Percentiles rank a stretch among this genome's conserved stretches.
Evolutionary conservation across 164 flowering plant species (phyloP).

Genomic region (Chloranthus sessilifolius): DNA sequence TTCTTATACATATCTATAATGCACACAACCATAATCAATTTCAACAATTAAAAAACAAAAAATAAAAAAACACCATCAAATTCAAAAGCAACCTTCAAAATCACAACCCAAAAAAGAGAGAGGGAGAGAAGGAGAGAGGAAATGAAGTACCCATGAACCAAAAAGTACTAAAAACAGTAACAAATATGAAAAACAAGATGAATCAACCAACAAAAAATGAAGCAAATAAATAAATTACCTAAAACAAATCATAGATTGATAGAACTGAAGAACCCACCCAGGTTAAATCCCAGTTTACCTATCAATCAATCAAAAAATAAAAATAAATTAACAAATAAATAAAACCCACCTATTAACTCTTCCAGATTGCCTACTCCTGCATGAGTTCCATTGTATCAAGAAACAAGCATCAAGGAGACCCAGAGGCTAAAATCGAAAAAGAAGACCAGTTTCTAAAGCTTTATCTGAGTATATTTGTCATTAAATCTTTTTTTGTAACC

Average conservation of each 20-base stretch:
- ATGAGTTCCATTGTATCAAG: not conserved
- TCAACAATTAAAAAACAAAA: not conserved
- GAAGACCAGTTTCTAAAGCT: not conserved
- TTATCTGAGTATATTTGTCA: constrained; percentile 4
- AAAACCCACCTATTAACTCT: no score
- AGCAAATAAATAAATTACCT: constrained; percentile 2
- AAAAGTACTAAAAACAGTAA: no score
- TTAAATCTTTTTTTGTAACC: no score
- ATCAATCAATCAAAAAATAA: no score
- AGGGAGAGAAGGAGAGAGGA: not conserved
- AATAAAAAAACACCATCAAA: not conserved
- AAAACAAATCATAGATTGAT: constrained; percentile 4
- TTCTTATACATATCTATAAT: constrained; percentile 68
- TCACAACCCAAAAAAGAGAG: not conserved
- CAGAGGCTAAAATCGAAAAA: not conserved
- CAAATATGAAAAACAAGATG: not conserved
- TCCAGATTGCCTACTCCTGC: constrained; percentile 9
- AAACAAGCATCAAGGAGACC: not conserved
- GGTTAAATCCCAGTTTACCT: no score
- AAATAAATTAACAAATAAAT: no score
- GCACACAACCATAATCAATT: no score
- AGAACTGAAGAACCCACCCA: constrained; percentile 7
- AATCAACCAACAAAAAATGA: not conserved
- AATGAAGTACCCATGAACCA: constrained; percentile 5
- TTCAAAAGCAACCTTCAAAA: not conserved